Conservation (phyloP, 768 basidiomycete genomes). For the Hygrophorus russula region DNA sequence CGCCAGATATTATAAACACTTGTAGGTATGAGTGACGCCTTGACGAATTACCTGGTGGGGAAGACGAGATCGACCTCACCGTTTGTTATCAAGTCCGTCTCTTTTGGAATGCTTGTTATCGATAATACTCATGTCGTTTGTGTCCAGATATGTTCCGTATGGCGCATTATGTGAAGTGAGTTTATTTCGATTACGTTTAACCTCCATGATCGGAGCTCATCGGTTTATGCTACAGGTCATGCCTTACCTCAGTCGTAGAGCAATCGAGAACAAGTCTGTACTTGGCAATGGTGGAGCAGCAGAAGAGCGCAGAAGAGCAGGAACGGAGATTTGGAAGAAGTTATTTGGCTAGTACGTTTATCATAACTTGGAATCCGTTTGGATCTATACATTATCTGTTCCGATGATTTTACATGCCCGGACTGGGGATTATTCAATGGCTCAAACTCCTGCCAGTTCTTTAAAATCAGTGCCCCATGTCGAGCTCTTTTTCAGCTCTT, state of each 20-base stretch:
- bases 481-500: slow-evolving; percentile 53
- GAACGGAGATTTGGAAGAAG: slow-evolving; percentile 39
- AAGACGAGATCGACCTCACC: slow-evolving; percentile 45
- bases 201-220: slow-evolving; percentile 1
- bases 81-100: slow-evolving; percentile 61
- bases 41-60: slow-evolving; percentile 60
- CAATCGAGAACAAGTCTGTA: slow-evolving; percentile 88
- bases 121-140: background rate
- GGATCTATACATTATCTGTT: background rate
- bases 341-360: slow-evolving; percentile 17
- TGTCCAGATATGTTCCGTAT: slow-evolving; percentile 56
- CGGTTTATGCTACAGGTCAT: slow-evolving; percentile 42
- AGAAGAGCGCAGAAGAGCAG: slow-evolving; percentile 47
- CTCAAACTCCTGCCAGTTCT: slow-evolving; percentile 25
- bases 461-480: slow-evolving; percentile 64
- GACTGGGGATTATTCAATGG: background rate
- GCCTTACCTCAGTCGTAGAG: slow-evolving; percentile 82
- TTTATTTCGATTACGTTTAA: background rate
- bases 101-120: slow-evolving; percentile 2
- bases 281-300: slow-evolving; percentile 53
- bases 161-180: slow-evolving; percentile 56
- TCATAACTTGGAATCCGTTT: background rate
- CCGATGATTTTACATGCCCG: background rate
- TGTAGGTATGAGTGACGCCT: slow-evolving; percentile 75
- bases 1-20: background rate